Evolutionary conservation across 495 filamentous ascomycete genomes (phyloP).

Genomic region (Annulohypoxylon maeteangense): DNA sequence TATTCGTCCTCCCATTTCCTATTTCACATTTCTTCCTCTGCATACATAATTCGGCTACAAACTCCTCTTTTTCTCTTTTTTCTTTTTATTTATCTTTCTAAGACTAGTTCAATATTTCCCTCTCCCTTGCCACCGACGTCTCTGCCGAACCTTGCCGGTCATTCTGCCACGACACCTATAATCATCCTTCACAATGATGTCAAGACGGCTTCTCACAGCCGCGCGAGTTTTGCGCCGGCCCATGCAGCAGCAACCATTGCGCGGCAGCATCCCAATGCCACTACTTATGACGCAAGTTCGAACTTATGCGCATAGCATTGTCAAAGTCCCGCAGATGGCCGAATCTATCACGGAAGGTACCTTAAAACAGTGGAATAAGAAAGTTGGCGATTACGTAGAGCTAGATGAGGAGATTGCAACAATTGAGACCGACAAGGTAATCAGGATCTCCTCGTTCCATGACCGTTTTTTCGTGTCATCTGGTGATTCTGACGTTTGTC

Average conservation of each 20-base stretch:
- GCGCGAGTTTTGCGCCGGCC: constrained; percentile 59
- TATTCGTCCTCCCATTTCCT: constrained; percentile 7
- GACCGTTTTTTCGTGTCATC: constrained; percentile 12
- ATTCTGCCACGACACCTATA: constrained; percentile 8
- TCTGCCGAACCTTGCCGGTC: constrained; percentile 21
- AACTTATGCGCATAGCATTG: constrained; percentile 76
- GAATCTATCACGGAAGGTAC: constrained; percentile 99
- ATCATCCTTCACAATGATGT: constrained; percentile 56
- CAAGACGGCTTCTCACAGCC: constrained; percentile 59
- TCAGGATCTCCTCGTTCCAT: not conserved
- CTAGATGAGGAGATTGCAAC: constrained; percentile 98
- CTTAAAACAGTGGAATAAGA: constrained; percentile 93
- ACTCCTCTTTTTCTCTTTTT: constrained; percentile 12
- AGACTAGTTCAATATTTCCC: no score
- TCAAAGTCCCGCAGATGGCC: constrained; percentile 98
- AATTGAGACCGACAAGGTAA: constrained; percentile 99
- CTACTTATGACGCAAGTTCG: constrained; percentile 62
- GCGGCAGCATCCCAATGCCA: constrained; percentile 49
- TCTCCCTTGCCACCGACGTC: constrained; percentile 5
- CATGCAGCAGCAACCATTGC: constrained; percentile 51
- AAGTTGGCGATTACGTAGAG: constrained; percentile 94
- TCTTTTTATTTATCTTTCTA: no score
- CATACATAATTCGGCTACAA: not conserved
- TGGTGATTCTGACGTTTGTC: constrained; percentile 18
- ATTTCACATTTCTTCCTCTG: not conserved